Conservation (phyloP, 75 land plant genomes). For the Ceratopteris richardii region DNA sequence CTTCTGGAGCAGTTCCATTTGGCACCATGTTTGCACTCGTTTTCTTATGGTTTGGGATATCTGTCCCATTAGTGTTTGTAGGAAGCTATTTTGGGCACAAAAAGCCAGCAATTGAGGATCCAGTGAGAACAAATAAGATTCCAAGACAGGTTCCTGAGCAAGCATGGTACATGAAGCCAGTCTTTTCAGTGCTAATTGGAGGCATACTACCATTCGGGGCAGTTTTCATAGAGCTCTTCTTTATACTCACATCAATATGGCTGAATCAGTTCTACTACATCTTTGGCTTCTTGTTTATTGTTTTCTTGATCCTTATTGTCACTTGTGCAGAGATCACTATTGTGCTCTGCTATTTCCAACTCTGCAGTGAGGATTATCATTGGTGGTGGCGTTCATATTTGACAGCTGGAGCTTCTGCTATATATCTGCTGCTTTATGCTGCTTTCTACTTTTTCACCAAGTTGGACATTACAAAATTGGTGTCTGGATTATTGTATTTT, state of each 20-base stretch:
- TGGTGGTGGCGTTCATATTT: constrained; percentile 66
- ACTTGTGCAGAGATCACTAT: constrained; percentile 59
- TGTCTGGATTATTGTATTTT: constrained; percentile 51
- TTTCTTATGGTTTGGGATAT: constrained; percentile 53
- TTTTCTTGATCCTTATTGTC: constrained; percentile 46
- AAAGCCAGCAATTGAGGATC: constrained; percentile 50
- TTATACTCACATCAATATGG: constrained; percentile 60
- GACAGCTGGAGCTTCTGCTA: constrained; percentile 48
- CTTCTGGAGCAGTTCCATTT: constrained; percentile 45
- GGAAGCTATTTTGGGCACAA: constrained; percentile 46
- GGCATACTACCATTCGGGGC: constrained; percentile 52
- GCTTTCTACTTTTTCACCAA: constrained; percentile 55
- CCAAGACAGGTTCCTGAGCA: constrained; percentile 55
- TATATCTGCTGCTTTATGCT: constrained; percentile 45
- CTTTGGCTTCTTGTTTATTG: constrained; percentile 55
- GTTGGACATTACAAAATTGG: constrained; percentile 50
- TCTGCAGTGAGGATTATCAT: constrained; percentile 54
- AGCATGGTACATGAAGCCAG: constrained; percentile 54
- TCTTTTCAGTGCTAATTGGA: constrained; percentile 42
- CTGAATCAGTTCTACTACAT: constrained; percentile 60
- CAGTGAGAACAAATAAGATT: constrained; percentile 45
- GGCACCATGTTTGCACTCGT: constrained; percentile 46
- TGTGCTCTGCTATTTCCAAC: constrained; percentile 55
- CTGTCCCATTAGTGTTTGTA: constrained; percentile 49
- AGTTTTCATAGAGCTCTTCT: constrained; percentile 52